Evolutionary conservation across 1,284 basidiomycete genomes (phyloP), one percentile per base, ranked within the genome.

Genomic region (Dichomitus squalens): DNA sequence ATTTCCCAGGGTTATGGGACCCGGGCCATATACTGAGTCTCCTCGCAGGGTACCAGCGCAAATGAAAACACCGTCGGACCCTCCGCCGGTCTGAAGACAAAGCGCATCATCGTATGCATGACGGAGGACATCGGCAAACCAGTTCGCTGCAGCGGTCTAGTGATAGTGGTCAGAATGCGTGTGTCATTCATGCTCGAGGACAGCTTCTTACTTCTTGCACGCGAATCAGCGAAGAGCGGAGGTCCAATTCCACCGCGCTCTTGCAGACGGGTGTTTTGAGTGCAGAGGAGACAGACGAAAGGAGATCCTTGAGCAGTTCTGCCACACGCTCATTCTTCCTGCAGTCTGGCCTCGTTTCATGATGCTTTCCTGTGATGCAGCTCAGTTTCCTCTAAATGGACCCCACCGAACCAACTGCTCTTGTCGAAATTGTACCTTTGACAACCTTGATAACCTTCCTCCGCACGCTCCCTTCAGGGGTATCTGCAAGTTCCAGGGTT

Each of bases 11-110:
- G 89, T 93, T 20, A 63, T 21, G 8, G 41, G 23, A 11, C 61
- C 61, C 60, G 92, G 86, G 0, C 92, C 90, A 72, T 96, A 96
- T 5, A 85, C 76, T 2, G 90, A 89, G 70, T 96, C 95, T 3
- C 95, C 93, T 36, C 95, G 84, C 43, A 96, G 74, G 1, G 92
- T 93, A 2, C 95, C 95, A n/a, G 89, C 91, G 66, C 87, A 92
- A 33, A 95, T 84, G 59, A 96, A 79, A 2, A 91, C 91, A 0
- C 85, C 88, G 68, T 95, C 92, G 0, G 88, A 83, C 1, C 86
- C 88, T 1, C 83, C 84, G 21, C 78, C 78, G 20, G 76, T 84
- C 65, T 86, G 81, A 65, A 85, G 72, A 49, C 78, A 81, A 52
- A 90, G 73, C 4, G 85, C 84, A 67, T 95, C 93, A 59, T 96